A percentile compares a stretch with the other conserved stretches of the same genome.
Conservation (phyloP, 176 grass and related monocot genomes). For the Hordeum vulgare region DNA sequence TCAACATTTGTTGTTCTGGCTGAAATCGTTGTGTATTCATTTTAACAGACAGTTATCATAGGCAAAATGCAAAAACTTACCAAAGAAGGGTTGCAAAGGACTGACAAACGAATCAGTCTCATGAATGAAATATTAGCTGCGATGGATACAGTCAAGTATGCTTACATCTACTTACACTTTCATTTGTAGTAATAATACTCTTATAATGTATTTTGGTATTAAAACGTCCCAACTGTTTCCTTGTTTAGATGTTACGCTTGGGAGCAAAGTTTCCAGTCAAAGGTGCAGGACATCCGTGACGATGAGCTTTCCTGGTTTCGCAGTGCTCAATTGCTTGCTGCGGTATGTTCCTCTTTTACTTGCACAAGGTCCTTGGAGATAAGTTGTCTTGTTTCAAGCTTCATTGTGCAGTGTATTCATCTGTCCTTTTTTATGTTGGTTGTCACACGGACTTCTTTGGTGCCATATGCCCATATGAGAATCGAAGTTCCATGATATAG, state of each 20-base stretch:
- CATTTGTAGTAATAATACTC: background rate
- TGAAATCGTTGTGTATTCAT: conserved; percentile 14
- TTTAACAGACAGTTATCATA: conserved; percentile 74
- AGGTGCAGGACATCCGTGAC: conserved; percentile 84
- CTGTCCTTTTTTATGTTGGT: background rate
- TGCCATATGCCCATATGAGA: background rate
- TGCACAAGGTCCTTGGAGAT: conserved; percentile 1
- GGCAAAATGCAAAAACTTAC: conserved; percentile 96
- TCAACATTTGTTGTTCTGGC: background rate
- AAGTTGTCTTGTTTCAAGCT: conserved; percentile 1
- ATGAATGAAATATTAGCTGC: conserved; percentile 99
- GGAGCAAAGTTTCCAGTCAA: conserved; percentile 98
- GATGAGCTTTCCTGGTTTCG: conserved; percentile 98
- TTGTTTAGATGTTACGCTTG: conserved; percentile 89
- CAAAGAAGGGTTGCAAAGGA: conserved; percentile 93
- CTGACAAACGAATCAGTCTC: conserved; percentile 92
- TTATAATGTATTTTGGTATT: background rate
- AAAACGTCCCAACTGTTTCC: background rate
- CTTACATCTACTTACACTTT: conserved; percentile 19
- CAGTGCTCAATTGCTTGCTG: conserved; percentile 77
- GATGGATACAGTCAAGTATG: conserved; percentile 99
- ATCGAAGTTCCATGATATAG: background rate
- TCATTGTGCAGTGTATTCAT: background rate
- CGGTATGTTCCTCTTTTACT: conserved; percentile 45
- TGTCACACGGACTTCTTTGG: background rate